Base-by-base conservation (phyloP, 1,284 basidiomycete species). In the Pisolithus thermaeus region DNA sequence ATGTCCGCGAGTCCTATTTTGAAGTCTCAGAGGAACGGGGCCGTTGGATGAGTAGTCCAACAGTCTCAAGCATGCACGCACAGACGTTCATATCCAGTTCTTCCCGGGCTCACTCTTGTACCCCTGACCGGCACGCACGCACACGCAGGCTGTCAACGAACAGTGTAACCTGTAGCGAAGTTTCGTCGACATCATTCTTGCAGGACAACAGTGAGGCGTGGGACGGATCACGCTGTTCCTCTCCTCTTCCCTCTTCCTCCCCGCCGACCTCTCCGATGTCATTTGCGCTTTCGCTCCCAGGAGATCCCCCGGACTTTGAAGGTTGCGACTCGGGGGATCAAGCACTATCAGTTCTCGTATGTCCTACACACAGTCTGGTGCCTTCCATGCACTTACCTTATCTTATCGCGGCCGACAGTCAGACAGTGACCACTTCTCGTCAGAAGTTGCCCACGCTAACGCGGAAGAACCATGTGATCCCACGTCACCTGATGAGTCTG, bases 1-100 rank as follows among this genome's bases (percentile, higher is more conserved):
- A 63, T 40, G 55, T 68, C 44, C 74, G 71, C 45, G 67, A 71
- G 50, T 79, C 76, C 7, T 77, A 70, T 55, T 80, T 79, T 57
- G 68, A 70, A 37, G 70, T 70, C 16, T 80, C 78, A 43, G 71
- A 75, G 3, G 79, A 80, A 56, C 77, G 78, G 43, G 78, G 79
- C 11, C 70, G 71, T 46, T 80, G 78, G 78, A 66, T 70, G 56
- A 75, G 64, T 44, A 78, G 79, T 54, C 76, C 77, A 2, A 60
- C 72, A 25, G 65, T 69, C 0, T 27, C 64, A 18, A 56, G 56
- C 18, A 47, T 49, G 18, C 63, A 55, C 32, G 43, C 62, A 1
- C 49, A 54, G 25, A 27, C 41, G 2, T 52, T 49, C 30, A 39
- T 23, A 50, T 59, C 42, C 61, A 60, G 54, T 56, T 59, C 46